Conservation (phyloP, 257 asterid genomes). For the Solanum pinnatisectum region DNA sequence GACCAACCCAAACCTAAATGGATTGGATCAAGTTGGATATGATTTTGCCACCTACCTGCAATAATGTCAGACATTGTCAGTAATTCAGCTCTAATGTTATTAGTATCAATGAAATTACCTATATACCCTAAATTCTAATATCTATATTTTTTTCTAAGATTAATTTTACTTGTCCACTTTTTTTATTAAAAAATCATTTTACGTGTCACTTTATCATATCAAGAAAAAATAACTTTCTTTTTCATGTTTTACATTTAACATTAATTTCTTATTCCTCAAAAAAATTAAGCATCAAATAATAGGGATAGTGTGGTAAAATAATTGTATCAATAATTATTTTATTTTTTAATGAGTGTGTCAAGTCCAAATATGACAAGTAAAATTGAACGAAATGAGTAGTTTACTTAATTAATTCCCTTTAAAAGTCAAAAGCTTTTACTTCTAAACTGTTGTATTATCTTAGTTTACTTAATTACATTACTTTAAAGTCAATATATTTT, state of each 20-base stretch:
- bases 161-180: not conserved
- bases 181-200: not conserved
- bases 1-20: too few species aligned
- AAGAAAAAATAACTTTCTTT: too few species aligned
- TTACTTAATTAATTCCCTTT: not conserved
- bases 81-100: too few species aligned
- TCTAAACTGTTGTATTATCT: not conserved
- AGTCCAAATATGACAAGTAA: too few species aligned
- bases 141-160: not conserved
- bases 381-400: not conserved
- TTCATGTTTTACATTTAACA: not conserved
- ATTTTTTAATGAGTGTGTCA: not conserved
- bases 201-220: not conserved
- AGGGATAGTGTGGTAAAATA: not conserved
- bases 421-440: not conserved
- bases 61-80: too few species aligned
- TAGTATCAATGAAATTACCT: not conserved
- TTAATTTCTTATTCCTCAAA: too few species aligned
- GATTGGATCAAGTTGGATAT: too few species aligned
- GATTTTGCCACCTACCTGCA: too few species aligned
- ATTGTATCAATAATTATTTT: not conserved
- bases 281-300: not conserved
- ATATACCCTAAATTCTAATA: not conserved
- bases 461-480: not conserved
- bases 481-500: not conserved